A percentile compares a stretch with the other conserved stretches of the same genome.
Evolutionary conservation across 306 rosid species (phyloP).

Genomic region (Vigna nakashimae): DNA sequence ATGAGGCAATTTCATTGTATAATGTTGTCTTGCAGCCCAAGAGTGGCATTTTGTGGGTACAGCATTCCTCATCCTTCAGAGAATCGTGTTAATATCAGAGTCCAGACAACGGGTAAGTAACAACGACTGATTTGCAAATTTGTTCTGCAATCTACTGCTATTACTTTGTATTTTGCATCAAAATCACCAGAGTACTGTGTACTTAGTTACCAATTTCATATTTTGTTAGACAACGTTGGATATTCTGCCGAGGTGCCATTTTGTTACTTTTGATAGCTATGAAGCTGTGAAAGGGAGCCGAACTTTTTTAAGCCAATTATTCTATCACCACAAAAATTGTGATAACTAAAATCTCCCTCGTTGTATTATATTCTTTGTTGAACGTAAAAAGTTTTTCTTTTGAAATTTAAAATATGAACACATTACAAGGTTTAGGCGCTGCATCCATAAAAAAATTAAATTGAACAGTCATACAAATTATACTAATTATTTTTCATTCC

Average conservation of each 20-base stretch:
- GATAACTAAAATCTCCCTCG: not conserved
- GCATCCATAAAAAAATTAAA: not conserved
- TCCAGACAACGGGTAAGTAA: slow-evolving; percentile 88
- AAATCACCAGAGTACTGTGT: not conserved
- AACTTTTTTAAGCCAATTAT: not conserved
- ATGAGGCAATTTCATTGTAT: not conserved
- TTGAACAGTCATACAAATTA: not conserved
- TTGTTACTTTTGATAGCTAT: slow-evolving; percentile 17
- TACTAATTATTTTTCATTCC: not conserved
- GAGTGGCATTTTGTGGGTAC: slow-evolving; percentile 74
- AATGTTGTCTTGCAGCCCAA: slow-evolving; percentile 65
- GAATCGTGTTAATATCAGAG: slow-evolving; percentile 77
- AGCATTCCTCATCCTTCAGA: slow-evolving; percentile 97
- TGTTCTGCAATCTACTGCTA: slow-evolving; percentile 9
- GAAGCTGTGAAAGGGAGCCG: not conserved
- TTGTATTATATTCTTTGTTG: not conserved
- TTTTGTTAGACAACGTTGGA: not conserved
- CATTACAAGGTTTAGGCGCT: not conserved
- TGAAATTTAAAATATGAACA: not conserved
- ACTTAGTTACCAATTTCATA: not conserved
- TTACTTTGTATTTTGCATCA: not conserved
- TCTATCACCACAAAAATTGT: not conserved
- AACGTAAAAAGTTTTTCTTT: not conserved
- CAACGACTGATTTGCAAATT: slow-evolving; percentile 19
- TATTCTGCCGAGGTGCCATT: not conserved